Conservation (phyloP, 192 early-diverging fungal genomes). For the Dispira simplex region DNA sequence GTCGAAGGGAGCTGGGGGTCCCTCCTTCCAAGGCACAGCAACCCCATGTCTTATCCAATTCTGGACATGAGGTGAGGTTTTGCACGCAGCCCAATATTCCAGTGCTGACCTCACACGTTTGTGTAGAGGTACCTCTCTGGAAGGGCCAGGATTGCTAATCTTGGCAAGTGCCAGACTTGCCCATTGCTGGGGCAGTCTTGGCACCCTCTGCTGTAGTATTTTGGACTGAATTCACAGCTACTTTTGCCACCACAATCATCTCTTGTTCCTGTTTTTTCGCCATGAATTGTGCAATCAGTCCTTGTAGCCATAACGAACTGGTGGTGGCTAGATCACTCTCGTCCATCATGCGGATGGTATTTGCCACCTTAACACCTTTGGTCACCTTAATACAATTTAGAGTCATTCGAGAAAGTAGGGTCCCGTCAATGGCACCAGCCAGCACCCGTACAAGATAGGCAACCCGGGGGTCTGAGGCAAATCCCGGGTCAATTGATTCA, state of each 20-base stretch:
- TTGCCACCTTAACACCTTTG: neutral
- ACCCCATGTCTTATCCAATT: conserved; percentile 1
- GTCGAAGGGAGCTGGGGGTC: neutral
- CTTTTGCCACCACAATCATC: neutral
- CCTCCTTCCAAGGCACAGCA: neutral
- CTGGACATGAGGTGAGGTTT: neutral
- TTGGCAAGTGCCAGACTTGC: neutral
- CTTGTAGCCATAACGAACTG: neutral
- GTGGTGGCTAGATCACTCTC: neutral
- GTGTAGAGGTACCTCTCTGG: neutral
- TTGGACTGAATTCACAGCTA: neutral
- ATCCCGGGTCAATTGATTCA: neutral
- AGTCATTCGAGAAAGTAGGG: neutral
- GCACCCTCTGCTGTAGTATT: neutral
- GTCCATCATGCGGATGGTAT: neutral
- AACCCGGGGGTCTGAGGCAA: neutral
- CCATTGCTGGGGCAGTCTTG: neutral
- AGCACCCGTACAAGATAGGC: neutral
- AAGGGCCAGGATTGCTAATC: neutral
- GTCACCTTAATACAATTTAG: neutral
- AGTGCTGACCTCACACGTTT: neutral
- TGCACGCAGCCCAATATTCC: neutral
- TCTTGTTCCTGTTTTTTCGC: neutral
- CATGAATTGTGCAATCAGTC: neutral
- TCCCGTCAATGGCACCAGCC: neutral